phyloP scores from a whole-genome alignment of 2,329 filamentous ascomycete species.

The Aspergillus eucalypticola region DNA sequence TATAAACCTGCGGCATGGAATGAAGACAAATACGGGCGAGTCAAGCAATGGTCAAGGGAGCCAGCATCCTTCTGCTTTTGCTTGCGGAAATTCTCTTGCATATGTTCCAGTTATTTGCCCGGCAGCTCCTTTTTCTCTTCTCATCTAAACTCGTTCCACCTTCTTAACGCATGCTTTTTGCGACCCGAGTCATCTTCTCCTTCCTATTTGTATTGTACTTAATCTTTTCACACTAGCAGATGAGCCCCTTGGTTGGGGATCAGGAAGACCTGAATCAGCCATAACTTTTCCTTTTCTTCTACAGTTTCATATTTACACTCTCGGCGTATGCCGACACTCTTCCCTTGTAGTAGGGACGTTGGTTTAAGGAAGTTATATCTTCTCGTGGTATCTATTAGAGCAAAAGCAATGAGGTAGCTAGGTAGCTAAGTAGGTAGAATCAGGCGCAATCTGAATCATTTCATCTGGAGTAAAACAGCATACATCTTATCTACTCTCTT shows the following conservation, averaged over 20 bases:
- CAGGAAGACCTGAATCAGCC: constrained; percentile 13
- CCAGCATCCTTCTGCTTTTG: constrained; percentile 10
- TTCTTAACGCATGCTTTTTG: constrained; percentile 17
- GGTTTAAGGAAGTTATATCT: neutral
- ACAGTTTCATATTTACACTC: neutral
- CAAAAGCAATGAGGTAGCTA: too few relatives aligned
- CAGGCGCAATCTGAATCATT: too few relatives aligned
- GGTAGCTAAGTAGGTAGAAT: too few relatives aligned
- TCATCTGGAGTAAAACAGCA: too few relatives aligned
- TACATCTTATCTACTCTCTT: too few relatives aligned
- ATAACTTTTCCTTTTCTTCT: constrained; percentile 4
- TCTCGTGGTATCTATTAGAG: neutral
- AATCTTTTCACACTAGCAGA: constrained; percentile 22
- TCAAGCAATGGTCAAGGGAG: constrained; percentile 9
- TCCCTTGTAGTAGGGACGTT: neutral
- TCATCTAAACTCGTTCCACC: constrained; percentile 21
- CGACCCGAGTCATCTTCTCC: constrained; percentile 3
- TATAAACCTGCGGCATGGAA: constrained; percentile 21
- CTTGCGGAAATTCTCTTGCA: constrained; percentile 11
- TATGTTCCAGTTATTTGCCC: constrained; percentile 14
- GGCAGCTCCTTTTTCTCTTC: constrained; percentile 19
- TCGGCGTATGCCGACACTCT: neutral
- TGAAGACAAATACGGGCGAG: constrained; percentile 19
- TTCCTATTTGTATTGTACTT: constrained; percentile 36
- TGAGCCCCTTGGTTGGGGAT: constrained; percentile 12